phyloP scores from a whole-genome alignment of 495 filamentous ascomycete genomes.

The Aspergillus bertholletiae region DNA sequence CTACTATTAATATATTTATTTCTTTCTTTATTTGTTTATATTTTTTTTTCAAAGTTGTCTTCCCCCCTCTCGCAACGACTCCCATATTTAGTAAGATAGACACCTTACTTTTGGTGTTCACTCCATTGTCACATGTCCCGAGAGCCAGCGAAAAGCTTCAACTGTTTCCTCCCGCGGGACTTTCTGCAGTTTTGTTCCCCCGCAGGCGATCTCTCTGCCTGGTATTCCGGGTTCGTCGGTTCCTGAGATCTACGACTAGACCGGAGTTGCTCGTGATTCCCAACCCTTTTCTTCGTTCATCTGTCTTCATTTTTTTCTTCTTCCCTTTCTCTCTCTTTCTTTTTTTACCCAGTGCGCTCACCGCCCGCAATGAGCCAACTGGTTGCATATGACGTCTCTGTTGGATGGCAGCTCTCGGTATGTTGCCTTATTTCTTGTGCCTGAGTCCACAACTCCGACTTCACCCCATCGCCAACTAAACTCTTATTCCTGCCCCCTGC shows the following conservation, averaged over 20 bases:
- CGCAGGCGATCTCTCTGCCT: conserved; percentile 8
- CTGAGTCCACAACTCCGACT: neutral
- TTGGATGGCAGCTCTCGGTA: conserved; percentile 66
- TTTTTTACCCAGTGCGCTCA: conserved; percentile 1
- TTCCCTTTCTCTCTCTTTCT: conserved; percentile 7
- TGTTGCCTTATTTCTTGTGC: conserved; percentile 12
- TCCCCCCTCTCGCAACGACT: neutral
- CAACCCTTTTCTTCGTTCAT: neutral
- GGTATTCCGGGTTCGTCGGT: conserved; percentile 3
- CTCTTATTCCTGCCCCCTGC: conserved; percentile 2
- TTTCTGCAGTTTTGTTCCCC: conserved; percentile 1
- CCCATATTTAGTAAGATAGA: neutral
- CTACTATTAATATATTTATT: too few relatives aligned
- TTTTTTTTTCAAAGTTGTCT: neutral
- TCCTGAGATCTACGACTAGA: conserved; percentile 6
- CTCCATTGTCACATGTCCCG: conserved; percentile 19
- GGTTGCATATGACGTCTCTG: conserved; percentile 36
- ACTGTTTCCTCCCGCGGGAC: conserved; percentile 9
- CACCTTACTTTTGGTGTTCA: neutral
- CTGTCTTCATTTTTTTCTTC: conserved; percentile 5
- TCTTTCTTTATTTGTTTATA: too few relatives aligned
- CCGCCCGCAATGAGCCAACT: conserved; percentile 31
- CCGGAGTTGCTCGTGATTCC: neutral
- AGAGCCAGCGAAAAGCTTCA: conserved; percentile 23
- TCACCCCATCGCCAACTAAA: neutral